Evolutionary conservation across 1,139 yeast species (phyloP).

Genomic region (Schizosaccharomyces versatilis): DNA sequence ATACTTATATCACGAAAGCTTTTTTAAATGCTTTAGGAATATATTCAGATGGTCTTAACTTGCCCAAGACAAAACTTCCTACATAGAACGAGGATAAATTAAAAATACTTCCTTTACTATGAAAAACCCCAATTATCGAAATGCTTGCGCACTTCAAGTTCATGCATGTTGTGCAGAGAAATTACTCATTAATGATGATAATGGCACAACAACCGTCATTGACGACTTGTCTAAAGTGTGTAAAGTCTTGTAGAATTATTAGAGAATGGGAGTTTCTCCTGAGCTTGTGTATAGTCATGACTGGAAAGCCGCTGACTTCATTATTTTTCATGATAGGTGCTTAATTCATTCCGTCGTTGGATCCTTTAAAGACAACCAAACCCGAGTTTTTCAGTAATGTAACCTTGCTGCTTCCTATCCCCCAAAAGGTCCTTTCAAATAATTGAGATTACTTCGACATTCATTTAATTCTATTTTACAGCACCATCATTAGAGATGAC

Average conservation of each 20-base stretch:
- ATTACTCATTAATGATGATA: constrained; percentile 34
- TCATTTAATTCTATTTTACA: no score
- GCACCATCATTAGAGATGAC: no score
- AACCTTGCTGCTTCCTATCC: constrained; percentile 65
- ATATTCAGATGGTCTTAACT: constrained; percentile 58
- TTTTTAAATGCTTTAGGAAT: constrained; percentile 69
- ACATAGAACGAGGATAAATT: constrained; percentile 59
- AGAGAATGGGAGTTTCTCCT: constrained; percentile 75
- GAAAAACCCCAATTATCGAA: constrained; percentile 81
- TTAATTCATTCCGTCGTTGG: constrained; percentile 84
- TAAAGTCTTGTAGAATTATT: constrained; percentile 39
- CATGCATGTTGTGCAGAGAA: constrained; percentile 69
- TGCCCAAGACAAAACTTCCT: constrained; percentile 43
- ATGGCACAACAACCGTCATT: constrained; percentile 22
- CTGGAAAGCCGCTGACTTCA: constrained; percentile 67
- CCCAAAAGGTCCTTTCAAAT: constrained; percentile 22
- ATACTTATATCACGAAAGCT: constrained; percentile 69
- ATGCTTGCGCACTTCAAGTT: constrained; percentile 56
- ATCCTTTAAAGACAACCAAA: constrained; percentile 54
- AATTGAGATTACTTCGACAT: neutral
- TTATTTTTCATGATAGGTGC: constrained; percentile 66
- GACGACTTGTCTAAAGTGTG: constrained; percentile 52
- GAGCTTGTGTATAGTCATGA: constrained; percentile 52
- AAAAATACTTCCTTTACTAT: constrained; percentile 59
- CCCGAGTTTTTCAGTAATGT: constrained; percentile 78